Evolutionary conservation across 345 rosid genomes (phyloP), one percentile per base, ranked within the genome.

Genomic region (Eucalyptus pauciflora): DNA sequence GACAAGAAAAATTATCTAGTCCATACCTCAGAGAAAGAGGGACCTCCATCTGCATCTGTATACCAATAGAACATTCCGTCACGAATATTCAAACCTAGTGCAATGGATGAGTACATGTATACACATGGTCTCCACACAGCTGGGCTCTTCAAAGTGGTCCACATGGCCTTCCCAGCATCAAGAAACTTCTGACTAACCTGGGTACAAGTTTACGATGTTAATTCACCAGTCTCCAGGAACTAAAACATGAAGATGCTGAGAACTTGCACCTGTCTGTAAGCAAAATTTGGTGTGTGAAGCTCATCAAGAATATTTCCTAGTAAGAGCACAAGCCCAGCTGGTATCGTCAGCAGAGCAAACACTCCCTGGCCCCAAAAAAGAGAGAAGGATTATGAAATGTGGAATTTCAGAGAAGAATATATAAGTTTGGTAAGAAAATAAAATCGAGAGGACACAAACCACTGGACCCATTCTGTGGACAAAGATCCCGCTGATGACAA

Each of bases 41-140:
- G 99, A n/a, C 98, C 98, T 43, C 92, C 96, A 71, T 95, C 94
- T 49, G 98, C 92, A 91, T 95, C 97, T 48, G 99, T 96, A 87
- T 93, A 94, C 97, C 98, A 97, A 87, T 96, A 97, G 91, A 97
- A 97, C 97, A 96, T 91, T 87, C 98, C 97, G 90, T 96, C 95
- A 79, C 94, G 95, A 87, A 96, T 92, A 88, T 96, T 93, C 88
- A 95, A 92, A 88, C 97, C 93, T 89, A 95, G 86, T 86, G 97
- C 92, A 90, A 94, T 92, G 58, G 97, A 96, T 88, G 94, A 86
- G 89, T 90, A 92, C 95, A 95, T 94, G 88, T 94, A 96, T 76
- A 96, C 87, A 91, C 97, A 95, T 48, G 96, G 96, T 90, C 96
- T 91, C 96, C 96, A 96, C 83, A 96, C 96, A 50, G 94, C 95